phyloP scores from a whole-genome alignment of 352 stramenopile species.

The Globisporangium splendens region DNA sequence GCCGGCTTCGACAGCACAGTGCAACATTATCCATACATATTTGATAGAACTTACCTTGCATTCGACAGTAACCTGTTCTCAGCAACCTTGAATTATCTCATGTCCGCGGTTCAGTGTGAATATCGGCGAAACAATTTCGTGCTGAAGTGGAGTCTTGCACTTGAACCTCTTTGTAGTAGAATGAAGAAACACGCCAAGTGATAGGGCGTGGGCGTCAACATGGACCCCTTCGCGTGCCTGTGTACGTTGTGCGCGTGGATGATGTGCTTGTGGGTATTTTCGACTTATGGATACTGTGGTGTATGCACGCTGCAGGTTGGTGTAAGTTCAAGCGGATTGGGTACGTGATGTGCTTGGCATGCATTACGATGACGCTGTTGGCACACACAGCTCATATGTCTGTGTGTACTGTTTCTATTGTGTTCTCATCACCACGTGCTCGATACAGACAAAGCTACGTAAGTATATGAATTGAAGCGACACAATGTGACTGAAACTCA shows the following conservation, averaged over 20 bases:
- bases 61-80: too few relatives aligned
- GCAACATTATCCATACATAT: neutral
- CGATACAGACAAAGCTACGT: constrained; percentile 23
- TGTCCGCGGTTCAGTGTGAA: too few relatives aligned
- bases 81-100: too few relatives aligned
- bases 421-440: neutral
- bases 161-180: too few relatives aligned
- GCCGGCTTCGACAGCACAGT: neutral
- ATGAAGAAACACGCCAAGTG: too few relatives aligned
- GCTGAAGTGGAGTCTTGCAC: too few relatives aligned
- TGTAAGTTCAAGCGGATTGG: constrained; percentile 55
- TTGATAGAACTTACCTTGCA: too few relatives aligned
- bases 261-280: neutral
- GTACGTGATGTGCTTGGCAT: constrained; percentile 21
- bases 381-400: too few relatives aligned
- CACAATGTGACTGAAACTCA: neutral
- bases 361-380: too few relatives aligned
- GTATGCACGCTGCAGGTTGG: constrained; percentile 18
- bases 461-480: neutral
- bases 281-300: neutral
- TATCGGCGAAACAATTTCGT: too few relatives aligned
- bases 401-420: neutral
- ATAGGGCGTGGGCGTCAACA: constrained; percentile 14
- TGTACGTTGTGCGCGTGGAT: constrained; percentile 20
- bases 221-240: constrained; percentile 52